These are phyloP conservation scores for Coemansia sp. DNA, from an alignment of 192 early-diverging fungal species.

Conservation along the genomic window DNA sequence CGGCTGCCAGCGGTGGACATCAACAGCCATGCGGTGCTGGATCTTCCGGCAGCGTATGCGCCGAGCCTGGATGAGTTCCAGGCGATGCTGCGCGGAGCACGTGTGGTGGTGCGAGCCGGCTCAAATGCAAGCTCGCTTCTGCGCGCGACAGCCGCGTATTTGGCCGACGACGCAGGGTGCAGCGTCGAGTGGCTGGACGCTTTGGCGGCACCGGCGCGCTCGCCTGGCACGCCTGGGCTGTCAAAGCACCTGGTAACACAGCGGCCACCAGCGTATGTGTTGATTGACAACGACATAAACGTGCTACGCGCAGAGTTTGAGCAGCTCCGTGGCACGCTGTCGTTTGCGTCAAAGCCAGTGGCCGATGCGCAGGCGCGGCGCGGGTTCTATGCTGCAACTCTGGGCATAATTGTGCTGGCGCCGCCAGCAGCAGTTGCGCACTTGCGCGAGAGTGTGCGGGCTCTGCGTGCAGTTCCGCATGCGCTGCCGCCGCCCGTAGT, in stretches of 20 bases:
- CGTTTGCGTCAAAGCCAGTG: slow-evolving; percentile 26
- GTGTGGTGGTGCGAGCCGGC: slow-evolving; percentile 25
- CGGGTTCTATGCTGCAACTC: slow-evolving; percentile 23
- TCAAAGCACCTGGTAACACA: slow-evolving; percentile 32
- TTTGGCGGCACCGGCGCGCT: slow-evolving; percentile 15
- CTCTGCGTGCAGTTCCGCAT: slow-evolving; percentile 25
- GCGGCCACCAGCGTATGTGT: slow-evolving; percentile 38
- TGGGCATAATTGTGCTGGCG: slow-evolving; percentile 39
- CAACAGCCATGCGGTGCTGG: slow-evolving; percentile 22
- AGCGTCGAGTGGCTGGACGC: slow-evolving; percentile 23
- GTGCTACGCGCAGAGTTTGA: slow-evolving; percentile 40
- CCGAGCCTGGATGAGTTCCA: slow-evolving; percentile 35
- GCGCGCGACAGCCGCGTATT: slow-evolving; percentile 17
- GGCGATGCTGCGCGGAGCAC: slow-evolving; percentile 37
- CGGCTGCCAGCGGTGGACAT: slow-evolving; percentile 11
- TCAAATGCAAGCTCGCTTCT: slow-evolving; percentile 6
- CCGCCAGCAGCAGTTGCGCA: slow-evolving; percentile 15
- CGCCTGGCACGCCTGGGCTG: slow-evolving; percentile 25
- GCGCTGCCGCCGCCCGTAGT: slow-evolving; percentile 47
- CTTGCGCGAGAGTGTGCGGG: slow-evolving; percentile 21
- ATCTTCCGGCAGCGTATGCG: slow-evolving; percentile 11
- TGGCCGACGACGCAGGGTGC: slow-evolving; percentile 23
- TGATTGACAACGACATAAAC: slow-evolving; percentile 33
- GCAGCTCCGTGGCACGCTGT: slow-evolving; percentile 45
- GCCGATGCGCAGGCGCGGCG: slow-evolving; percentile 5